Evolutionary conservation across 129 eudicot genomes (phyloP), one percentile per base, ranked within the genome.

Genomic region (Cynara cardunculus): DNA sequence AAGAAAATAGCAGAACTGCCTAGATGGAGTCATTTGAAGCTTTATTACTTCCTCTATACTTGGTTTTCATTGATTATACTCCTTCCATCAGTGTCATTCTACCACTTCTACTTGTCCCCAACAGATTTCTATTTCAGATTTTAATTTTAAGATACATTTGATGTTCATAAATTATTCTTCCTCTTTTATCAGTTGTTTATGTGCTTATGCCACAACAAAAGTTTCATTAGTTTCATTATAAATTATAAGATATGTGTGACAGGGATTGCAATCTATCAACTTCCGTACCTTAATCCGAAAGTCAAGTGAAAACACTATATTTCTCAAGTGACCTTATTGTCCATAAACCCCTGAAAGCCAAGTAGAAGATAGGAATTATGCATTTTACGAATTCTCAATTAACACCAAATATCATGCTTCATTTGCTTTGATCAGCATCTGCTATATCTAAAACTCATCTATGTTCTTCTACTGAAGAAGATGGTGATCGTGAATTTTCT

Each of bases 361-460:
- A 69, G 53, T 78, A 78, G 80, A 31, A 76, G 41, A 26, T 67
- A 24, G 49, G 69, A 68, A 69, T 68, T 79, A 49, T 7, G 25
- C 26, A 71, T 31, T 6, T 56, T 69, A 24, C 34, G 8, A 69
- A 69, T 69, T 79, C 8, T 27, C 73, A 13, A 35, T 22, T 28
- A 80, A 59, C 71, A 53, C 77, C 12, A 71, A 79, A 31, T 21
- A 31, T n/a, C 37, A 71, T 71, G 61, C 62, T 80, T 25, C 39
- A 24, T 53, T n/a, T 80, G 37, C 59, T 31, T 72, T 80, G 26
- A 80, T 56, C 69, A 18, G 21, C 71, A 53, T 59, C 61, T 34
- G 61, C 71, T 24, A 39, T 71, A 61, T 24, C n/a, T 56, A 25
- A 26, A 80, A 73, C 78, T 27, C n/a, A 69, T 78, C 14, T 5